Evolutionary conservation across 805 yeast genomes (phyloP), one percentile per base, ranked within the genome.

Genomic region (Saturnispora hagleri): DNA sequence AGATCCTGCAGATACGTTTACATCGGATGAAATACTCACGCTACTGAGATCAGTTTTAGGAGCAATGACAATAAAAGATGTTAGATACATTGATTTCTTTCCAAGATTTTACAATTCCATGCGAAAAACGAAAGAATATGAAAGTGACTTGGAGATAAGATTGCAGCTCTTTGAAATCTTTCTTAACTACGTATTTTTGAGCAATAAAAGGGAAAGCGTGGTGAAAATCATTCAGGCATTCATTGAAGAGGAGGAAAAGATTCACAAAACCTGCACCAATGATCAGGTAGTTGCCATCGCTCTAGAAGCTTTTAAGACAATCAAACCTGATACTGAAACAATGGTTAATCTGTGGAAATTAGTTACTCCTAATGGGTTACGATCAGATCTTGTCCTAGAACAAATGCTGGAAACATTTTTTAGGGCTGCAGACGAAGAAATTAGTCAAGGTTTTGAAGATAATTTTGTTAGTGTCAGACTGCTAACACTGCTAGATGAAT

Each of bases 151-250:
- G n/a, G 45, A 43, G 4, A 43, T 61, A 10, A 56, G 70, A 46
- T 49, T 67, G 50, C 61, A 66, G 38, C 52, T 68, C 4, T 65
- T 67, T 54, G 69, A 66, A 53, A 57, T 67, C 15, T 67, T 69
- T 50, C 38, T 65, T 43, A 64, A 65, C 45, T 68, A 67, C 50
- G 60, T 66, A 9, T 46, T 65, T 44, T 53, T 69, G 22, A 62
- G 69, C 43, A 57, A 61, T 12, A 62, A 65, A 24, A 53, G 66
- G n/a, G 46, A 53, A 4, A 60, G 55, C 41, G 50, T 65, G 15
- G 47, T 56, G 31, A 58, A 55, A 42, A 54, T 65, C 6, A 55
- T 67, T 12, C 61, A 62, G 31, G 65, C 68, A 1, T 65, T 65
- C 35, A 46, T 60, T 6, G 56, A 57, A 10, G 68, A 66, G 44